phyloP scores from a whole-genome alignment of 2,329 filamentous ascomycete species.

The Huntiella decipiens region DNA sequence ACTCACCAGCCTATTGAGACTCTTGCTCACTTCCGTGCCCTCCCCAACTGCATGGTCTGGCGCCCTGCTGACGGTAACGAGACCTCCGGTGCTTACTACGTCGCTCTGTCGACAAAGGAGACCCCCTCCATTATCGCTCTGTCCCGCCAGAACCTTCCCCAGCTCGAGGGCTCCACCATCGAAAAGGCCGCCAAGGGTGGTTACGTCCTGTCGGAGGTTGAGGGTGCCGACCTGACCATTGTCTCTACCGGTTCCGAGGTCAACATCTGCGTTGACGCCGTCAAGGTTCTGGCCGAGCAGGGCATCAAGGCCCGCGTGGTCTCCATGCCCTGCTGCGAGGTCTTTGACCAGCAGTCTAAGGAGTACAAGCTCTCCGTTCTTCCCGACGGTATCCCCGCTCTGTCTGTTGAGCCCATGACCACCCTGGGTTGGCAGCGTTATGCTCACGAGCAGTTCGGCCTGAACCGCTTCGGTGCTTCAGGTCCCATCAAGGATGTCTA shows the following conservation, averaged over 20 bases:
- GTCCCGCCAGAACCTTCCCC: slow-evolving; percentile 93
- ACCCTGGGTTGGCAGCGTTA: slow-evolving; percentile 99
- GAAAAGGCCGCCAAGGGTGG: slow-evolving; percentile 86
- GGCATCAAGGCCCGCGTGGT: slow-evolving; percentile 77
- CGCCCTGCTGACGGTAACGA: slow-evolving; percentile 97
- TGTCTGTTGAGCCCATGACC: slow-evolving; percentile 92
- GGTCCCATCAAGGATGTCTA: slow-evolving; percentile 97
- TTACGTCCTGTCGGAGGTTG: slow-evolving; percentile 71
- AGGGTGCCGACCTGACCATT: slow-evolving; percentile 71
- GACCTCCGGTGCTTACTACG: slow-evolving; percentile 93
- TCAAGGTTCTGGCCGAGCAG: slow-evolving; percentile 77
- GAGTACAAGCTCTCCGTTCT: slow-evolving; percentile 86
- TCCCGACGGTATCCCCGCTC: slow-evolving; percentile 77
- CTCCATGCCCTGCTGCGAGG: slow-evolving; percentile 90
- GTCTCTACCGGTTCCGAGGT: slow-evolving; percentile 95
- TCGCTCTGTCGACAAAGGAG: slow-evolving; percentile 72
- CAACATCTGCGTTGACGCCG: slow-evolving; percentile 77
- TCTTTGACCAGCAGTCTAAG: slow-evolving; percentile 86
- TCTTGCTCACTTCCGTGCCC: slow-evolving; percentile 90
- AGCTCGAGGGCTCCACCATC: slow-evolving; percentile 85
- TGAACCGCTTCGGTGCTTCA: slow-evolving; percentile 96
- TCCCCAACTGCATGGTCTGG: slow-evolving; percentile 99
- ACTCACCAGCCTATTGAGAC: slow-evolving; percentile 99
- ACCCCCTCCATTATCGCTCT: slow-evolving; percentile 88
- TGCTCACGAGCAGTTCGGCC: slow-evolving; percentile 96